These are phyloP conservation scores for Aspergillus eucalypticola DNA, from an alignment of 2,329 filamentous ascomycete species.

Conservation along the genomic window DNA sequence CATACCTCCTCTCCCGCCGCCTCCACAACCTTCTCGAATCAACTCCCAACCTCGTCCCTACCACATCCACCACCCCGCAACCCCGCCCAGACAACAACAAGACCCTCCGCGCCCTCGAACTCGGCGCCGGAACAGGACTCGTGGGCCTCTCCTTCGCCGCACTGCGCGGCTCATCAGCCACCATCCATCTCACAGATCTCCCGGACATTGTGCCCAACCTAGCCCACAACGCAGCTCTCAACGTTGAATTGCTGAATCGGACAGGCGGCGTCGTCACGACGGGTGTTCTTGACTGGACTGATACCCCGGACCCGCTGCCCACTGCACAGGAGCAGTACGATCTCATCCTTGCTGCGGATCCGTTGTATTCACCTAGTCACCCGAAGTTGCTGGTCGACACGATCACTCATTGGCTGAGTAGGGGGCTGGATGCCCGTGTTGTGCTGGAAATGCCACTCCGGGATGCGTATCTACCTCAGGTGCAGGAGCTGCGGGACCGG, in stretches of 20 bases:
- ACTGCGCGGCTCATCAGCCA: conserved; percentile 57
- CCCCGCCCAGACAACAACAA: conserved; percentile 23
- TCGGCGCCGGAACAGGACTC: conserved; percentile 90
- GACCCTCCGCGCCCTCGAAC: conserved; percentile 62
- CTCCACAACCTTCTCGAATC: conserved; percentile 52
- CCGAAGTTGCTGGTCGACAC: conserved; percentile 71
- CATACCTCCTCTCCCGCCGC: conserved; percentile 77
- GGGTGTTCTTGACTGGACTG: conserved; percentile 72
- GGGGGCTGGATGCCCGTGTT: conserved; percentile 60
- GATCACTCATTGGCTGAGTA: conserved; percentile 66
- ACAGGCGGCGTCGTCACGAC: conserved; percentile 61
- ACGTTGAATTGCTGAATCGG: conserved; percentile 57
- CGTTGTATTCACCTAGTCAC: conserved; percentile 83
- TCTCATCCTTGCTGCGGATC: conserved; percentile 81
- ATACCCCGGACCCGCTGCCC: conserved; percentile 30
- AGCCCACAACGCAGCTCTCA: conserved; percentile 68
- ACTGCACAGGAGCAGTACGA: conserved; percentile 46
- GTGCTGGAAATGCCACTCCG: conserved; percentile 80
- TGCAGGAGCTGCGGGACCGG: conserved; percentile 60
- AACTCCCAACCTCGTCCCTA: conserved; percentile 33
- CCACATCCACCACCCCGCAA: conserved; percentile 22
- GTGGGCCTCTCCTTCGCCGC: conserved; percentile 81
- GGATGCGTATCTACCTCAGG: conserved; percentile 65
- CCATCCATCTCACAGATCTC: conserved; percentile 78
- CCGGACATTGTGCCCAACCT: conserved; percentile 82